Percentiles rank a stretch among this genome's conserved stretches.
Conservation (phyloP, 495 filamentous ascomycete species). For the Hyaloscypha finlandica region DNA sequence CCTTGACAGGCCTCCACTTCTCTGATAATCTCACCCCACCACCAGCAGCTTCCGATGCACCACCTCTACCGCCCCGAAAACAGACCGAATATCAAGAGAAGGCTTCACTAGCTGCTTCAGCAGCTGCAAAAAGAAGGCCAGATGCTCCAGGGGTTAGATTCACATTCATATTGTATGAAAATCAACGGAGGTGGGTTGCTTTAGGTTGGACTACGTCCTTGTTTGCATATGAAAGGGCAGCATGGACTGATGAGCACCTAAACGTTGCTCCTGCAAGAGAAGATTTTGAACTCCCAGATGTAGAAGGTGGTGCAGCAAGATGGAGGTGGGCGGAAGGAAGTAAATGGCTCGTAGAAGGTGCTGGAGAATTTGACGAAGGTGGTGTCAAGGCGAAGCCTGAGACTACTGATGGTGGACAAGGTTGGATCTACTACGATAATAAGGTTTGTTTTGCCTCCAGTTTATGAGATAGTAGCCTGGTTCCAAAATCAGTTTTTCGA, state of each 20-base stretch:
- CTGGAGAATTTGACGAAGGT: constrained; percentile 52
- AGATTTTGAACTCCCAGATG: constrained; percentile 83
- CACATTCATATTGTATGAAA: constrained; percentile 95
- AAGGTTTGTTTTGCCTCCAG: constrained; percentile 60
- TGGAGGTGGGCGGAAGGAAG: constrained; percentile 90
- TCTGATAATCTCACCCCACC: constrained; percentile 34
- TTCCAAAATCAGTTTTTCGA: background rate
- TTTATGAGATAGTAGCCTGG: background rate
- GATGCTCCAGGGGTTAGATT: constrained; percentile 81
- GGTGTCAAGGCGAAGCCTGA: constrained; percentile 41
- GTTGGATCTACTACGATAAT: constrained; percentile 98
- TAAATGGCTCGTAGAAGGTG: constrained; percentile 87
- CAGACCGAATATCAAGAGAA: constrained; percentile 45
- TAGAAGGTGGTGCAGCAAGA: constrained; percentile 73
- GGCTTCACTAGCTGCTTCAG: constrained; percentile 48
- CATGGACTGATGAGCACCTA: constrained; percentile 96
- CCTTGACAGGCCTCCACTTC: constrained; percentile 80
- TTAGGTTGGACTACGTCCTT: constrained; percentile 92
- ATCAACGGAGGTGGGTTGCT: constrained; percentile 93
- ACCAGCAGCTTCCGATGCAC: constrained; percentile 14
- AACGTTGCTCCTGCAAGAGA: constrained; percentile 77
- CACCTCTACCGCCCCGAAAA: constrained; percentile 34
- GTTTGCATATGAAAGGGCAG: constrained; percentile 81
- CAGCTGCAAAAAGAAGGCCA: constrained; percentile 46
- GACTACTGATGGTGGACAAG: constrained; percentile 61